phyloP scores from a whole-genome alignment of 805 yeast genomes.

The Starmerella potacharoeniae region DNA sequence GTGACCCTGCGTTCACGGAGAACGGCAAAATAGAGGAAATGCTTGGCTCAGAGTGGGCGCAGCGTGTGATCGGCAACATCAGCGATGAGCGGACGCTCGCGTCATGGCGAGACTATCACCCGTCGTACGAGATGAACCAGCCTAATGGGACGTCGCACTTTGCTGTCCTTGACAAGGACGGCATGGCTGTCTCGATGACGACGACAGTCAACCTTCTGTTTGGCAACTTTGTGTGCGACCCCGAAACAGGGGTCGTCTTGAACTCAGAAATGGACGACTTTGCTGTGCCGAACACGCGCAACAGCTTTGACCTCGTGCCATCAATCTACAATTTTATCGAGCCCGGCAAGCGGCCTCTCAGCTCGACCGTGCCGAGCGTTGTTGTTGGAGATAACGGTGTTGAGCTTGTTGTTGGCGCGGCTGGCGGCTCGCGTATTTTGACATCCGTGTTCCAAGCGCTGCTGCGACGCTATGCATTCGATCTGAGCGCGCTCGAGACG shows the following conservation, averaged over 20 bases:
- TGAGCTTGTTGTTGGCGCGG: conserved; percentile 74
- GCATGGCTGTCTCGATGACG: conserved; percentile 77
- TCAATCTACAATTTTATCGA: conserved; percentile 65
- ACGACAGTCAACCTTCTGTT: conserved; percentile 77
- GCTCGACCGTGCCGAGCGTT: conserved; percentile 72
- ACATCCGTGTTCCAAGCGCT: conserved; percentile 77
- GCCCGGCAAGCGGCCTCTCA: conserved; percentile 72
- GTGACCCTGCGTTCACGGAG: conserved; percentile 41
- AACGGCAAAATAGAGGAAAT: conserved; percentile 36
- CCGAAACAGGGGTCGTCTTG: conserved; percentile 65
- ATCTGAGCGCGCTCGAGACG: conserved; percentile 50
- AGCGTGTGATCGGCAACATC: conserved; percentile 39
- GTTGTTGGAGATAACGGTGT: conserved; percentile 32
- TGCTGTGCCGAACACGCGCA: conserved; percentile 54
- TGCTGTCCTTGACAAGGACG: conserved; percentile 59
- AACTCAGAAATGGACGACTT: conserved; percentile 95
- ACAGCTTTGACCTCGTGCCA: conserved; percentile 73
- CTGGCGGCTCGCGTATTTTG: conserved; percentile 84
- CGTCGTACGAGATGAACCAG: conserved; percentile 64
- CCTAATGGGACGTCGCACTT: conserved; percentile 89
- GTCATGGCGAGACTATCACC: conserved; percentile 61
- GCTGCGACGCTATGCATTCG: conserved; percentile 49
- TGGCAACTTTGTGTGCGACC: conserved; percentile 76
- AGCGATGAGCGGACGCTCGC: conserved; percentile 45
- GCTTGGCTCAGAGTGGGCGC: conserved; percentile 47